These are phyloP conservation scores for Cubamyces sp. DNA, from an alignment of 768 basidiomycete species.

Conservation along the genomic window DNA sequence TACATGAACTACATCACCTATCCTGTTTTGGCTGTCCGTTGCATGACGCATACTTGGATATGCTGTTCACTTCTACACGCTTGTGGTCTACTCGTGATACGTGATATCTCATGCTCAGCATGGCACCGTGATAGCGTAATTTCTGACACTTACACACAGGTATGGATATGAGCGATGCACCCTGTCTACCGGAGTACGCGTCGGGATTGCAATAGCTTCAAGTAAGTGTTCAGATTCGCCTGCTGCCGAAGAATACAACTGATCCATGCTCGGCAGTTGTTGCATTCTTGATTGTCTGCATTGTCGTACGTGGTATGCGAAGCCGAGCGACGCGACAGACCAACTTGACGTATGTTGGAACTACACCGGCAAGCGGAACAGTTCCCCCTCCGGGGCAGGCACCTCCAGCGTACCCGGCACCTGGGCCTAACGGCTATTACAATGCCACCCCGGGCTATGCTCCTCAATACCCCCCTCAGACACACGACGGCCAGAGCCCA, in stretches of 20 bases:
- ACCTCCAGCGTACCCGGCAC: constrained; percentile 15
- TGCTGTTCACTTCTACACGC: no score
- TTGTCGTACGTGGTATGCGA: constrained; percentile 4
- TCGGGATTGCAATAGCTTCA: constrained; percentile 16
- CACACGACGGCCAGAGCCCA: constrained; percentile 19
- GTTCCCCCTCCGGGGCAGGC: constrained; percentile 7
- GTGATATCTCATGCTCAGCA: no score
- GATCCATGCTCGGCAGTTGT: not conserved
- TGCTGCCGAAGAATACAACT: not conserved
- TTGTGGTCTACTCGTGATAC: no score
- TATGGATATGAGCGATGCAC: constrained; percentile 11
- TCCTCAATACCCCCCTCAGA: constrained; percentile 24
- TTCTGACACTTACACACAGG: not conserved
- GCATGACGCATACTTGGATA: not conserved
- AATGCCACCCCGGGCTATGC: constrained; percentile 7
- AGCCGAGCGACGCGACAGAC: not conserved
- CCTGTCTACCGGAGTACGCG: constrained; percentile 19
- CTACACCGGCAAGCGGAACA: not conserved
- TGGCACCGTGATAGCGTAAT: no score
- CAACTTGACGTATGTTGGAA: constrained; percentile 23
- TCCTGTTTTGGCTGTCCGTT: not conserved
- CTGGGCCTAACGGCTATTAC: constrained; percentile 9
- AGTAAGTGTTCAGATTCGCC: not conserved
- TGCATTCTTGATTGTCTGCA: not conserved
- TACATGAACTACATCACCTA: no score